Conservation (phyloP, 768 basidiomycete genomes). For the Suillus subluteus region DNA sequence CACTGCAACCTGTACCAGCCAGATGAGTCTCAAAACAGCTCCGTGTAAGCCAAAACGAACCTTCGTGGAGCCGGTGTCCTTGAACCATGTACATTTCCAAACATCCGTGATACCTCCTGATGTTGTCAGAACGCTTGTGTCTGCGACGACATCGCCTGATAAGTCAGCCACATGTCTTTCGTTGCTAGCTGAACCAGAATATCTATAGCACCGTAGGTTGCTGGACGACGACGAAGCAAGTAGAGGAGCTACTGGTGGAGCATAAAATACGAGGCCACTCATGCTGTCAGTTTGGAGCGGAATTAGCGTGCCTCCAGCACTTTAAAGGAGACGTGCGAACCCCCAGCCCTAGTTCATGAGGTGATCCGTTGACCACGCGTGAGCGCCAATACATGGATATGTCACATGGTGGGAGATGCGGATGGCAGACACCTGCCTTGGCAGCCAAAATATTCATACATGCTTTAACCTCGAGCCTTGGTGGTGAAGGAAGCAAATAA, state of each 20-base stretch:
- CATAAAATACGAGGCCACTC: slow-evolving; percentile 7
- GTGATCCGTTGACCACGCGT: background rate
- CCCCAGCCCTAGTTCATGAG: background rate
- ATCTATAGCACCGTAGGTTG: background rate
- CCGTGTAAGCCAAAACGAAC: background rate
- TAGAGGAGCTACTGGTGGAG: slow-evolving; percentile 8
- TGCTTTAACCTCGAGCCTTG: slow-evolving; percentile 1
- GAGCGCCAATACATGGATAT: background rate
- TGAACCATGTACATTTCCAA: slow-evolving; percentile 12
- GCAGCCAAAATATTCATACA: background rate
- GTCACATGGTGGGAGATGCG: background rate
- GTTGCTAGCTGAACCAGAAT: background rate
- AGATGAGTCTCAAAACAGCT: background rate
- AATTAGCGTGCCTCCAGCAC: background rate
- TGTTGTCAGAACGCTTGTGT: background rate
- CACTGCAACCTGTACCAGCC: slow-evolving; percentile 9
- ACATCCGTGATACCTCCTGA: slow-evolving; percentile 14
- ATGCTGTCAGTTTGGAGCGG: background rate
- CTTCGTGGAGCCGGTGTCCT: background rate
- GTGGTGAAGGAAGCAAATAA: background rate
- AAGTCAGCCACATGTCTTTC: background rate
- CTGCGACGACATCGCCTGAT: background rate
- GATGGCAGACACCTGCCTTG: background rate
- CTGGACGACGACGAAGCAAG: background rate
- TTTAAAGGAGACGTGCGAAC: background rate